Evolutionary conservation across 2,329 filamentous ascomycete species (phyloP).

Genomic region (Xylariaceae sp.): DNA sequence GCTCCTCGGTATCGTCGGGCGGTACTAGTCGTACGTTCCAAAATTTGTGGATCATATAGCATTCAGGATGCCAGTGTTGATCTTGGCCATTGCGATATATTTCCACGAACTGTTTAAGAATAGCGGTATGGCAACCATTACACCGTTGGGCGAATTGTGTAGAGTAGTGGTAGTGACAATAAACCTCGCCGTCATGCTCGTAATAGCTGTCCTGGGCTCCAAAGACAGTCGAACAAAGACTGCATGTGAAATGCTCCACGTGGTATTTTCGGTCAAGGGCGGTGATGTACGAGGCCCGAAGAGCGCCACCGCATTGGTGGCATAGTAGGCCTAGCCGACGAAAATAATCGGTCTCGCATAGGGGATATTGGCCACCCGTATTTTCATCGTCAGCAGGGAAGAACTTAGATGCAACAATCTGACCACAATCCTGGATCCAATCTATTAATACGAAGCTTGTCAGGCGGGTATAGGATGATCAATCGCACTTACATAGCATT

Average conservation of each 20-base stretch:
- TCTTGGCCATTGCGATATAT: slow-evolving; percentile 97
- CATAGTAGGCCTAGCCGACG: slow-evolving; percentile 85
- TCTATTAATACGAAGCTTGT: slow-evolving; percentile 9
- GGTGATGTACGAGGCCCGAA: slow-evolving; percentile 96
- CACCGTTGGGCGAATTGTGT: slow-evolving; percentile 95
- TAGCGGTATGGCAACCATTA: slow-evolving; percentile 94
- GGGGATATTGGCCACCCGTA: slow-evolving; percentile 79
- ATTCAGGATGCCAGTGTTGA: slow-evolving; percentile 99
- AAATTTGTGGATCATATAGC: slow-evolving; percentile 99
- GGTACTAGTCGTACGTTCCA: slow-evolving; percentile 90
- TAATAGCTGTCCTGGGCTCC: slow-evolving; percentile 98
- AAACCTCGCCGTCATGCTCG: slow-evolving; percentile 93
- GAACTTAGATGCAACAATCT: slow-evolving; percentile 98
- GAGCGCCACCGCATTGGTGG: slow-evolving; percentile 83
- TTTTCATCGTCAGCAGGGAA: slow-evolving; percentile 93
- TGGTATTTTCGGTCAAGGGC: slow-evolving; percentile 97
- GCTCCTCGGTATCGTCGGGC: slow-evolving; percentile 48
- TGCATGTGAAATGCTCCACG: slow-evolving; percentile 98
- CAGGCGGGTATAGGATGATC: not conserved
- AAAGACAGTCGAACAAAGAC: slow-evolving; percentile 94
- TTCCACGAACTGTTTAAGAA: slow-evolving; percentile 97
- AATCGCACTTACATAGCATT: slow-evolving; percentile 74
- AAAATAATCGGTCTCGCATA: slow-evolving; percentile 98
- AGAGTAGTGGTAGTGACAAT: slow-evolving; percentile 98
- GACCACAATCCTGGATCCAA: slow-evolving; percentile 74